Base-by-base conservation (phyloP, 78 protist species). In the Dictyostelium firmibasis region DNA sequence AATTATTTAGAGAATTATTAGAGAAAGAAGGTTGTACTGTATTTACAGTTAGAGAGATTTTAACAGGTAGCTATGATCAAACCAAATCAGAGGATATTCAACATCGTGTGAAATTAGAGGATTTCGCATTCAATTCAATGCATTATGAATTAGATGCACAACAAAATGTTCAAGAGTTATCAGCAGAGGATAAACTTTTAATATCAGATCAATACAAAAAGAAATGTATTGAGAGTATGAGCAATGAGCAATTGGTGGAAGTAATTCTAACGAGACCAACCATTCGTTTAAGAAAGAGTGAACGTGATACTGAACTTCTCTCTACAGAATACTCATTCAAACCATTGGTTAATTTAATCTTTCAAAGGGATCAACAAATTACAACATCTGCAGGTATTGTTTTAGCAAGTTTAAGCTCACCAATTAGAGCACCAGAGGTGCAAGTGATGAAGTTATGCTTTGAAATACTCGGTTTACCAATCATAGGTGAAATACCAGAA, bases 301-400 rank as follows among this genome's bases (percentile, higher is more conserved):
- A 81, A 64, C 75, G 86, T 44, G 95, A 97, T 85, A 97, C 98
- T 0, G 94, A 89, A 50, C 25, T 89, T 11, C 41, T 89, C 16
- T 75, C 94, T 0, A 89, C 94, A 18, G 87, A 89, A 47, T 89
- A 89, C 14, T 78, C 86, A 64, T 88, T 88, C 60, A 83, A 85
- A 23, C 97, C 98, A 77, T 91, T 96, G 62, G 84, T 91, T 0
- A 91, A 91, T 83, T 62, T 95, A 23, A 91, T 94, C 53, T 94
- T 98, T 84, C 96, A 96, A 31, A 76, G 99, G 9, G 99, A 98
- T 84, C 99, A 98, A 83, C 97, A 95, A 78, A 97, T 98, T 60
- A 92, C 96, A 0, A 98, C 99, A 0, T 67, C 91, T 0, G 43
- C 44, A 4, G 99, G 99, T 41, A 78, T 97, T 9, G 97, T 98